These are phyloP conservation scores for Juglanconis juglandina DNA, from an alignment of 2,329 filamentous ascomycete genomes.

Conservation along the genomic window DNA sequence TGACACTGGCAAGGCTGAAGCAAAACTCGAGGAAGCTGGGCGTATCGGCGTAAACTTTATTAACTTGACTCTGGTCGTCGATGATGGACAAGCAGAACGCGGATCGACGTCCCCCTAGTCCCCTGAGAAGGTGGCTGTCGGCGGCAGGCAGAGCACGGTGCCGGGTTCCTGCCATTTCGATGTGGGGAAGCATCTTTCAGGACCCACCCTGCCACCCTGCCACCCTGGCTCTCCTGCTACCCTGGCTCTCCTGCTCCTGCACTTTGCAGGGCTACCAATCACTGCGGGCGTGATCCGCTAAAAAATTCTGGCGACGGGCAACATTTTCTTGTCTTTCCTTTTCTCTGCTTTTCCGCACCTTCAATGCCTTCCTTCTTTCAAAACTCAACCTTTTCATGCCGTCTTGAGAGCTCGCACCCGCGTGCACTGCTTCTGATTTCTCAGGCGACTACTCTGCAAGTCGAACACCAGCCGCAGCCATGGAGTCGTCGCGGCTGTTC, in stretches of 20 bases:
- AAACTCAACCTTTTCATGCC: not conserved
- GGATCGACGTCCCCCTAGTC: no score
- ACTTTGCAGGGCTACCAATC: slow-evolving; percentile 1
- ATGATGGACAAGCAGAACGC: no score
- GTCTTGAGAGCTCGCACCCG: not conserved
- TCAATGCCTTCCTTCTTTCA: not conserved
- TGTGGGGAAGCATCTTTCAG: not conserved
- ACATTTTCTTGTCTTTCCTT: not conserved
- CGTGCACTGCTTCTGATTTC: not conserved
- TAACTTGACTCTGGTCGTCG: no score
- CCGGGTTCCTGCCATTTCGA: not conserved
- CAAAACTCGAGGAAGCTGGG: no score
- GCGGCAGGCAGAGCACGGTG: no score
- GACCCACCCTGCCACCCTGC: not conserved
- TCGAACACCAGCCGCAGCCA: slow-evolving; percentile 23
- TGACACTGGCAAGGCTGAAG: no score
- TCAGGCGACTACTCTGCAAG: not conserved
- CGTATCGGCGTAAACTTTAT: no score
- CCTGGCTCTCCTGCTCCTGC: slow-evolving; percentile 2
- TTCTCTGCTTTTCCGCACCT: not conserved
- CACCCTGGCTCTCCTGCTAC: slow-evolving; percentile 1
- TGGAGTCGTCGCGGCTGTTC: slow-evolving; percentile 66
- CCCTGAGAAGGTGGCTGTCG: no score
- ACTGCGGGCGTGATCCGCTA: slow-evolving; percentile 7
- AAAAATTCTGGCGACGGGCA: slow-evolving; percentile 6